phyloP scores from a whole-genome alignment of 805 yeast genomes.

The Tetrapisispora phaffii region DNA sequence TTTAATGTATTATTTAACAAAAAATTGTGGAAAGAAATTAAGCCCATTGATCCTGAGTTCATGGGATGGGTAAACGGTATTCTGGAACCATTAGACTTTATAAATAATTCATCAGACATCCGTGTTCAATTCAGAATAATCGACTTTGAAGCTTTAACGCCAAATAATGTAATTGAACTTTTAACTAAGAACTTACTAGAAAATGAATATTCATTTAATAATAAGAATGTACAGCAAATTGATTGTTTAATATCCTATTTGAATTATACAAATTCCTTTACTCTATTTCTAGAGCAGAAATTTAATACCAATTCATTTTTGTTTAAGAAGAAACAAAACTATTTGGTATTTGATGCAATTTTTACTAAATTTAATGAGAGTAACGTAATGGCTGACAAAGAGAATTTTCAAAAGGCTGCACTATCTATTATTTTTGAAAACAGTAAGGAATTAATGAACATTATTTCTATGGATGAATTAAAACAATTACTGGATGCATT shows the following conservation, averaged over 20 bases:
- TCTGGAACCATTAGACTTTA: conserved; percentile 24
- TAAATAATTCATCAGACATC: conserved; percentile 10
- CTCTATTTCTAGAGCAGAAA: conserved; percentile 10
- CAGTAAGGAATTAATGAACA: conserved; percentile 7
- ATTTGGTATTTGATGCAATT: conserved; percentile 10
- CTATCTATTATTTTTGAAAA: conserved; percentile 17
- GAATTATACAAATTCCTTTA: conserved; percentile 5
- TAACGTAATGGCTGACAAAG: not conserved
- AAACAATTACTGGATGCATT: conserved; percentile 9
- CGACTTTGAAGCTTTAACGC: conserved; percentile 16
- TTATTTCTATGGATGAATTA: conserved; percentile 3
- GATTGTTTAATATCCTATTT: conserved; percentile 20
- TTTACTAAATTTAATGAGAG: conserved; percentile 3
- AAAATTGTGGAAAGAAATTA: conserved; percentile 15
- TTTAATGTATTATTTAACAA: conserved; percentile 14
- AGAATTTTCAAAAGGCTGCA: conserved; percentile 3
- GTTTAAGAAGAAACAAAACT: conserved; percentile 9
- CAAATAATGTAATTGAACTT: conserved; percentile 10
- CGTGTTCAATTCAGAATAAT: conserved; percentile 6
- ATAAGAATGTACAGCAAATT: not conserved
- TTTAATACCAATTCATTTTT: conserved; percentile 13
- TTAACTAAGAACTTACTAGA: conserved; percentile 1
- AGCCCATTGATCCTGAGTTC: conserved; percentile 4
- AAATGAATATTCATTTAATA: not conserved
- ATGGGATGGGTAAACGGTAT: conserved; percentile 23